Base-by-base conservation (phyloP, 192 early-diverging fungal genomes). In the Coemansia sp. region DNA sequence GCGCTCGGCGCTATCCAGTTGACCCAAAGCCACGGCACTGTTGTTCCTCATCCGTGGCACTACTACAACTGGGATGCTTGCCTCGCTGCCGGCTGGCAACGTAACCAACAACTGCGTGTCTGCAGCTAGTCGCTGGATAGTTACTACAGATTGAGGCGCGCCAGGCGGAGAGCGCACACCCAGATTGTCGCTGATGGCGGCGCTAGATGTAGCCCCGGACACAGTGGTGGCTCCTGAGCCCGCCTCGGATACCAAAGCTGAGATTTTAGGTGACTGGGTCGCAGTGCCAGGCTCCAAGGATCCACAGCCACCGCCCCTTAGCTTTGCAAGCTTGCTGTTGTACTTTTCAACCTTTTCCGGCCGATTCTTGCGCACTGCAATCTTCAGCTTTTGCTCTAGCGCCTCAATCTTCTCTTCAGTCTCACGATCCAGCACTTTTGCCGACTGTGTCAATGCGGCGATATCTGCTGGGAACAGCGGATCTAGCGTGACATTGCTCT, bases 311-410 rank as follows among this genome's bases (percentile, higher is more conserved):
- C 34, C 31, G 20, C 40, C 35, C 68, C 62, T 34, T 39, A 95
- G 82, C 66, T 90, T 88, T 31, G 87, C 85, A 18, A 96, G 71
- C 63, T 93, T 91, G 46, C 86, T 88, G 14, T 82, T 63, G 45
- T 95, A 87, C 69, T 96, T 96, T 40, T 87, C 86, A 0, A 92
- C 86, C 71, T 99, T 99, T 16, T 97, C 95, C 3, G 84, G 81
- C 5, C 87, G 86, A 14, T 91, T 90, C 74, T 99, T 99, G 36
- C 94, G 85, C 43, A 83, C 86, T 0, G 94, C 95, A 71, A 99
- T 99, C 82, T 99, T 99, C 46, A 97, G 82, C 72, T 98, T 99
- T 64, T 98, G 97, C 79, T 99, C 94, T 66, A 98, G 70, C 60
- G 88, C 85, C 84, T 99, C 97, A 48, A 99, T 93, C 73, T 95